A percentile compares a stretch with the other conserved stretches of the same genome.
Evolutionary conservation across 1,284 basidiomycete genomes (phyloP).

Genomic region (Clitocybe nebularis): DNA sequence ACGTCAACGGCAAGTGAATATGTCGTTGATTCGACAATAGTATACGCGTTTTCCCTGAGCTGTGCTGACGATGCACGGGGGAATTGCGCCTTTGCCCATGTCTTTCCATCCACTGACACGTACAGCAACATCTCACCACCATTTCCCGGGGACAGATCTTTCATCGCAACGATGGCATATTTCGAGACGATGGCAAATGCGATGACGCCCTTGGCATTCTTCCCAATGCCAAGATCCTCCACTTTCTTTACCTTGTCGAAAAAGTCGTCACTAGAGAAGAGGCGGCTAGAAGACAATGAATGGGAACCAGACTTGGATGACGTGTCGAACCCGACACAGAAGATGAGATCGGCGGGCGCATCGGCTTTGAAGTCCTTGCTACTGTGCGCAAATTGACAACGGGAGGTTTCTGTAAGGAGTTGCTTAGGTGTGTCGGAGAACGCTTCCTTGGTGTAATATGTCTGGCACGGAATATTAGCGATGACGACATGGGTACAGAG

Average conservation of each 20-base stretch:
- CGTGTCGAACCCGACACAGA: slow-evolving; percentile 82
- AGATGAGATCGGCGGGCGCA: slow-evolving; percentile 71
- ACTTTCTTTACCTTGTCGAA: slow-evolving; percentile 61
- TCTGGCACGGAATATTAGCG: slow-evolving; percentile 37
- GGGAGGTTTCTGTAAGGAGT: slow-evolving; percentile 66
- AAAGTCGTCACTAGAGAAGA: slow-evolving; percentile 83
- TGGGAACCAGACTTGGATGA: slow-evolving; percentile 45
- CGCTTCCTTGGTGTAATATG: slow-evolving; percentile 82
- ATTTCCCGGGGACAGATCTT: slow-evolving; percentile 49
- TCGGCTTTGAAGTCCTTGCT: slow-evolving; percentile 74
- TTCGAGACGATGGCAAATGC: slow-evolving; percentile 90
- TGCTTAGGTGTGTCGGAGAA: slow-evolving; percentile 60
- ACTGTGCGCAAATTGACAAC: slow-evolving; percentile 86
- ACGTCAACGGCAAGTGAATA: slow-evolving; percentile 96
- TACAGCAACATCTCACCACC: slow-evolving; percentile 79
- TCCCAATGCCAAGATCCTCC: slow-evolving; percentile 83
- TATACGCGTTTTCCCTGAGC: slow-evolving; percentile 89
- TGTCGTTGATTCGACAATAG: slow-evolving; percentile 89
- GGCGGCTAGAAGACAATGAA: slow-evolving; percentile 60
- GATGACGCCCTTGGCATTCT: slow-evolving; percentile 78
- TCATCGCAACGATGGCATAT: slow-evolving; percentile 85
- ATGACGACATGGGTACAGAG: slow-evolving; percentile 5
- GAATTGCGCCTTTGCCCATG: slow-evolving; percentile 82
- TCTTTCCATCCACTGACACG: slow-evolving; percentile 76
- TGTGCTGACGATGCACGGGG: slow-evolving; percentile 80